These are phyloP conservation scores for Suillus ampliporus DNA, from an alignment of 768 basidiomycete species.

Conservation along the genomic window DNA sequence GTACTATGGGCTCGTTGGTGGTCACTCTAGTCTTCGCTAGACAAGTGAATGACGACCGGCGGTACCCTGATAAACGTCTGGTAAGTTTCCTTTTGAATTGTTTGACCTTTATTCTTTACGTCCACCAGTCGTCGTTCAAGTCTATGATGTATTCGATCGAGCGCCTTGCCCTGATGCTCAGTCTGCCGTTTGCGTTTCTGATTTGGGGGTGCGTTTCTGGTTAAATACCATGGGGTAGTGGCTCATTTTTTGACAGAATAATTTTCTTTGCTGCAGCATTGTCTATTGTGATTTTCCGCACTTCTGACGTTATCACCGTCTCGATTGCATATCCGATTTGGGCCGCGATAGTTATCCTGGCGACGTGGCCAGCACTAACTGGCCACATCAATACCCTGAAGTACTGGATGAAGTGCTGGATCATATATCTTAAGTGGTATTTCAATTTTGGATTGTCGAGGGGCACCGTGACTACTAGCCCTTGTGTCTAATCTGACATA, in stretches of 20 bases:
- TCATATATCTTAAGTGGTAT: no score
- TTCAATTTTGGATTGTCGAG: no score
- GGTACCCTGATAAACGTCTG: constrained; percentile 28
- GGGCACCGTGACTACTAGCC: no score
- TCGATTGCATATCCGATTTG: constrained; percentile 3
- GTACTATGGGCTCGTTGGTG: constrained; percentile 40
- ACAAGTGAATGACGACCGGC: constrained; percentile 37
- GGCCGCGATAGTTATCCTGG: constrained; percentile 1
- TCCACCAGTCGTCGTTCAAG: constrained; percentile 20
- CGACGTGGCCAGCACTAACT: no score
- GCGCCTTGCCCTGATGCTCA: constrained; percentile 38
- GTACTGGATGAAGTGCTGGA: no score
- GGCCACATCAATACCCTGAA: no score
- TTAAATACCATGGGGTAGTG: background rate
- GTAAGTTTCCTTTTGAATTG: constrained; percentile 37
- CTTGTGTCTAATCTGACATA: no score
- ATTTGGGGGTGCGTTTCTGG: constrained; percentile 34
- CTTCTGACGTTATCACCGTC: background rate
- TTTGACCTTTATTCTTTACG: constrained; percentile 3
- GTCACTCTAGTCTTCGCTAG: constrained; percentile 41
- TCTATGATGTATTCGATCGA: no score
- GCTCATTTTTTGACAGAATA: constrained; percentile 6
- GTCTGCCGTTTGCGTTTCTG: constrained; percentile 38
- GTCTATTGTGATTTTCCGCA: constrained; percentile 6
- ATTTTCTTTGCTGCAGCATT: constrained; percentile 11